phyloP scores from a whole-genome alignment of 495 filamentous ascomycete genomes.

The Opeltia flavorubescens region DNA sequence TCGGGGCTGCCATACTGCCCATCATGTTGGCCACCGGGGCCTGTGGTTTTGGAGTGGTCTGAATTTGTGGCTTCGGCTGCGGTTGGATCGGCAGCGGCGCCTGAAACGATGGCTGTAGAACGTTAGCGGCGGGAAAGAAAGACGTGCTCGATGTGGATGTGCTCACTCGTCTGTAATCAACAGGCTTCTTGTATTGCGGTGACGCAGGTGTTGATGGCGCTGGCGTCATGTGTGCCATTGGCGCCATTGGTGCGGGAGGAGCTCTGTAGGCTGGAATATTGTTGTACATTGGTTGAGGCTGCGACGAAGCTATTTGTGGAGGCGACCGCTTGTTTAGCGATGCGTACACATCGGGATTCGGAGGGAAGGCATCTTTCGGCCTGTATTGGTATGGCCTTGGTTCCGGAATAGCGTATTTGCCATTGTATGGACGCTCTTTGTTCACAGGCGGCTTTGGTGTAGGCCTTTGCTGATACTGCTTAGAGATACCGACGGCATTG shows the following conservation, averaged over 20 bases:
- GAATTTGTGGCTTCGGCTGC: neutral
- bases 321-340: neutral
- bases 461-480: conserved; percentile 3
- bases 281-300: conserved; percentile 5
- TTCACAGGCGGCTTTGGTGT: neutral
- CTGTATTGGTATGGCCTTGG: conserved; percentile 9
- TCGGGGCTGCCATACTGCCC: neutral
- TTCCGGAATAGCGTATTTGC: conserved; percentile 18
- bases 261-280: conserved; percentile 9
- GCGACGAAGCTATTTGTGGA: conserved; percentile 3
- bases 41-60: conserved; percentile 2
- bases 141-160: neutral
- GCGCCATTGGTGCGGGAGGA: conserved; percentile 10
- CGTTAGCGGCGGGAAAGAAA: neutral
- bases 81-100: conserved; percentile 1
- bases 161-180: conserved; percentile 6
- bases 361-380: conserved; percentile 4
- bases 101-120: neutral
- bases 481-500: conserved; percentile 9
- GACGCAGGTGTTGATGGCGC: neutral
- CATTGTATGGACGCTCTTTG: conserved; percentile 16
- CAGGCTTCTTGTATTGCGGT: conserved; percentile 1
- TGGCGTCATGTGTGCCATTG: conserved; percentile 11
- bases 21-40: conserved; percentile 19
- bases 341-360: conserved; percentile 10